phyloP scores from a whole-genome alignment of 768 basidiomycete species.

The Termitomyces sp. region DNA sequence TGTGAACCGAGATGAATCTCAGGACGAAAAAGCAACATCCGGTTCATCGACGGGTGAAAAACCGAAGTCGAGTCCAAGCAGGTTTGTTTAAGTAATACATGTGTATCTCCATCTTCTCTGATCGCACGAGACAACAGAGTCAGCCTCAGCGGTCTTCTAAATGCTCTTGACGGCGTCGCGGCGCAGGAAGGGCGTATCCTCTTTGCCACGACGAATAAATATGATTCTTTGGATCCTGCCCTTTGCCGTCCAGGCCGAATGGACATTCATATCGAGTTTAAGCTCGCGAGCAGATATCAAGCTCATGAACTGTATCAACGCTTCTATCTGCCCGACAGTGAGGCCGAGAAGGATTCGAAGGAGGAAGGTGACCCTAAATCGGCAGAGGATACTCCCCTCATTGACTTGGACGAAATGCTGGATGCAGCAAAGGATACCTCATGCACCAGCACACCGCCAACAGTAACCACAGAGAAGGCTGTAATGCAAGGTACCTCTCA shows the following conservation, averaged over 20 bases:
- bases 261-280: conserved; percentile 76
- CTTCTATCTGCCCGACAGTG: conserved; percentile 55
- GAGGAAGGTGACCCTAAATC: conserved; percentile 17
- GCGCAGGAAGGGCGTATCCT: conserved; percentile 81
- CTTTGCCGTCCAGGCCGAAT: conserved; percentile 75
- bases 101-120: not conserved
- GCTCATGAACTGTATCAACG: conserved; percentile 57
- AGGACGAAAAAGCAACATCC: not conserved
- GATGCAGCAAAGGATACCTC: not conserved
- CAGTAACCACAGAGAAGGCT: conserved; percentile 8
- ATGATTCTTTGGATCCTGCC: conserved; percentile 63
- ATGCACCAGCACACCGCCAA: not conserved
- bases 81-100: not conserved
- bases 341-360: conserved; percentile 16
- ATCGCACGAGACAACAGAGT: conserved; percentile 27
- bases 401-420: conserved; percentile 3
- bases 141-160: conserved; percentile 69
- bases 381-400: not conserved
- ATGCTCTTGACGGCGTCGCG: conserved; percentile 74
- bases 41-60: not conserved
- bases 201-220: conserved; percentile 78
- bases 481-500: conserved; percentile 22
- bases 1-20: conserved; percentile 32
- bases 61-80: conserved; percentile 10
- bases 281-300: conserved; percentile 66